Conservation (phyloP, 2,329 filamentous ascomycete species). For the Fusarium torreyae region DNA sequence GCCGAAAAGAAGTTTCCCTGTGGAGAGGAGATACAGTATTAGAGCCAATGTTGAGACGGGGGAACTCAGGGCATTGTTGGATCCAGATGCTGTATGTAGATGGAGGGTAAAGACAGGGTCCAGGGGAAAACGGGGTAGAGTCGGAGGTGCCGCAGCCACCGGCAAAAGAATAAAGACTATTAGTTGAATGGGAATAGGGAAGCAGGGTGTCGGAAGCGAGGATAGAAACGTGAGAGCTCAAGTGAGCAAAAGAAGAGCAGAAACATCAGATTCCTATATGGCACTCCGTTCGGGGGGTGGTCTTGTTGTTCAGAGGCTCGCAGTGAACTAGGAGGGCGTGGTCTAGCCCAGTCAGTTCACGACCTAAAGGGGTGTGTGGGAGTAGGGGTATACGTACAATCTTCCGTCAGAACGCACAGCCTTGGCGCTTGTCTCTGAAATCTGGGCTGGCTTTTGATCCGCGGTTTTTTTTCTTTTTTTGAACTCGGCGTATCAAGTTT, state of each 20-base stretch:
- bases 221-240: constrained; percentile 40
- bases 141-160: constrained; percentile 45
- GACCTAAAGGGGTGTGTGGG: constrained; percentile 22
- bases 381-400: constrained; percentile 38
- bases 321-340: constrained; percentile 33
- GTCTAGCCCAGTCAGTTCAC: constrained; percentile 37
- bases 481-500: constrained; percentile 18
- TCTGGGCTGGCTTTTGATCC: constrained; percentile 26
- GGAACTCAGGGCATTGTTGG: constrained; percentile 41
- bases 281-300: constrained; percentile 41
- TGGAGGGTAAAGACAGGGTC: constrained; percentile 38
- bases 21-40: constrained; percentile 26
- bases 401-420: constrained; percentile 33
- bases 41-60: constrained; percentile 35
- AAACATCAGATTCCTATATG: constrained; percentile 47
- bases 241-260: constrained; percentile 43
- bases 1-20: constrained; percentile 18
- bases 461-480: constrained; percentile 18
- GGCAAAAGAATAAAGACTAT: constrained; percentile 39
- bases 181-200: constrained; percentile 35
- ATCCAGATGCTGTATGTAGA: constrained; percentile 38
- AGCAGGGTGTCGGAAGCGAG: constrained; percentile 45
- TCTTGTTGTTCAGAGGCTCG: constrained; percentile 30
- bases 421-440: constrained; percentile 36
- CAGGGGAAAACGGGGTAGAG: constrained; percentile 38